These are phyloP conservation scores for Rubus idaeus DNA, from an alignment of 306 rosid species.

Conservation along the genomic window DNA sequence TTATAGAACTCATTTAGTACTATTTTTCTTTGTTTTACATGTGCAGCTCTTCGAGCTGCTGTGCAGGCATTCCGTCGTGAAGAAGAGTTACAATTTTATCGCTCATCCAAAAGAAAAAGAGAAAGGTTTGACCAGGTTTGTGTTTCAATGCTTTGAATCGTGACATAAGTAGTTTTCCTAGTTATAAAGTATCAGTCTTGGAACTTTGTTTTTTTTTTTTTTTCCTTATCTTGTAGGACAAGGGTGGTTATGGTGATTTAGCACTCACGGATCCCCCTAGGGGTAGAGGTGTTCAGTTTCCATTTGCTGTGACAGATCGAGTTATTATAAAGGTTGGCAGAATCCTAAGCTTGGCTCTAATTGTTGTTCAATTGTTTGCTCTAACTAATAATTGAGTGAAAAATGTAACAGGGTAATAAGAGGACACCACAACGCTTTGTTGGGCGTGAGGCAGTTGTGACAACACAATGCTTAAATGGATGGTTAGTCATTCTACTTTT, in stretches of 20 bases:
- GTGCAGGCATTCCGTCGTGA: conserved; percentile 90
- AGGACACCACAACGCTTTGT: conserved; percentile 97
- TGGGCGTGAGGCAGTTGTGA: conserved; percentile 96
- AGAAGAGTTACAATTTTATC: conserved; percentile 73
- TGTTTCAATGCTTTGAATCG: conserved; percentile 18
- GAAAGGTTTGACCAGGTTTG: conserved; percentile 88
- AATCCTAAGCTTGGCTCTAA: conserved; percentile 5
- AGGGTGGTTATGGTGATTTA: conserved; percentile 71
- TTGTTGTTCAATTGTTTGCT: conserved; percentile 14
- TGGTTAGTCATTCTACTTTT: conserved; percentile 56
- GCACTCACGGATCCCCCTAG: conserved; percentile 60
- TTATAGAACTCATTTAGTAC: background rate
- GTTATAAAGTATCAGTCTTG: background rate
- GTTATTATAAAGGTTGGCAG: conserved; percentile 84
- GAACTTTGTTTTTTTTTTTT: background rate
- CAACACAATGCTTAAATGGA: conserved; percentile 98
- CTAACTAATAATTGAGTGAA: conserved; percentile 31
- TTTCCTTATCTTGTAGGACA: conserved; percentile 54
- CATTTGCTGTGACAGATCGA: conserved; percentile 87
- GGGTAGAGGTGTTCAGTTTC: conserved; percentile 94
- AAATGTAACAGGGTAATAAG: conserved; percentile 82
- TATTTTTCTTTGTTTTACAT: conserved; percentile 22
- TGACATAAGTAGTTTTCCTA: background rate
- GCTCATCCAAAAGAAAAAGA: conserved; percentile 77
- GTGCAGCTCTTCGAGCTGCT: conserved; percentile 87